Conservation (phyloP, 176 grass and related monocot species). For the Avena sativa region DNA sequence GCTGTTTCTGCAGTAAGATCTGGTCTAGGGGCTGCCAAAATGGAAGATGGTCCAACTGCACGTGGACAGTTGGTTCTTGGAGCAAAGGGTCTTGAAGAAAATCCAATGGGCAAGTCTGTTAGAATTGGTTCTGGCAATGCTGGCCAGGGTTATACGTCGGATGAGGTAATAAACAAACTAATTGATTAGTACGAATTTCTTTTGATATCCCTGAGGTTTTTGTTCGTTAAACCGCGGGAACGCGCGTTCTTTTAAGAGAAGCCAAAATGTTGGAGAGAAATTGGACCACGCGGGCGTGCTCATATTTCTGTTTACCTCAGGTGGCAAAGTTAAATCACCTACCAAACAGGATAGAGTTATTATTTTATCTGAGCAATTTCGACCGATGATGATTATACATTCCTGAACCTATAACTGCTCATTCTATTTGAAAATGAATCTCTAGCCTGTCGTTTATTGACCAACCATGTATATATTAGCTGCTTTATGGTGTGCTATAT, state of each 20-base stretch:
- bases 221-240: not conserved
- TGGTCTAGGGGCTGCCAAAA: slow-evolving; percentile 66
- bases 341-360: slow-evolving; percentile 9
- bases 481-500: slow-evolving; percentile 11
- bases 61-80: slow-evolving; percentile 68
- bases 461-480: not conserved
- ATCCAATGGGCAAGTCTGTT: slow-evolving; percentile 61
- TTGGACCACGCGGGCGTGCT: not conserved
- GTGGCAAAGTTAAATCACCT: not conserved
- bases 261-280: not conserved
- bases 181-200: slow-evolving; percentile 6
- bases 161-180: slow-evolving; percentile 74
- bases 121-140: slow-evolving; percentile 97
- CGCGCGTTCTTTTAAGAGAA: not conserved
- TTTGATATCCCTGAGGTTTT: not conserved
- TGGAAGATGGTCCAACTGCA: slow-evolving; percentile 69
- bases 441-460: slow-evolving; percentile 22
- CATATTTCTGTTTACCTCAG: not conserved
- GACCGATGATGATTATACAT: slow-evolving; percentile 12
- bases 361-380: slow-evolving; percentile 6
- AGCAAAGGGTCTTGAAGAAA: slow-evolving; percentile 80
- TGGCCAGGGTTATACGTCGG: slow-evolving; percentile 96
- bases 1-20: slow-evolving; percentile 49
- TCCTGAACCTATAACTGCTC: not conserved
- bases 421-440: slow-evolving; percentile 9